phyloP scores from a whole-genome alignment of 2,329 filamentous ascomycete genomes.

The Grosmannia serpens region DNA sequence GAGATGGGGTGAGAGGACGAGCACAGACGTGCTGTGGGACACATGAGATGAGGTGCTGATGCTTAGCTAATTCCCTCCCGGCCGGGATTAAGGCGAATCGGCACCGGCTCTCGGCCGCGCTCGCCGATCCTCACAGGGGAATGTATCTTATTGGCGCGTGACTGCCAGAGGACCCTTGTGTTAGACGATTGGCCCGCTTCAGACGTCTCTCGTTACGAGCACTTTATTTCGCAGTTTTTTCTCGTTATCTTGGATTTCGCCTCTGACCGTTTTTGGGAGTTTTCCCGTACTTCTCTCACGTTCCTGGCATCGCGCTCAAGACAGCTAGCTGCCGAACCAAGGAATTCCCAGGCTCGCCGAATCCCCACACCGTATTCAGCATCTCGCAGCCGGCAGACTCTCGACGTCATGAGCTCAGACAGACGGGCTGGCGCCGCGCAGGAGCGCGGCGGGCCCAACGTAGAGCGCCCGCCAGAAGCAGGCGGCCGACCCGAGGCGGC shows the following conservation, averaged over 20 bases:
- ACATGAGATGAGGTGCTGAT: not conserved
- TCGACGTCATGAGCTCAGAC: too few species aligned
- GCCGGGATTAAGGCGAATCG: not conserved
- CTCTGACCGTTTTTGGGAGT: not conserved
- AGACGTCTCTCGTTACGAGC: not conserved
- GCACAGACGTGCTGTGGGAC: too few species aligned
- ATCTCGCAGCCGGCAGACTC: too few species aligned
- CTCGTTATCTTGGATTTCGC: not conserved
- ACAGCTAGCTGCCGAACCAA: too few species aligned
- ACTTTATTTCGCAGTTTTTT: not conserved
- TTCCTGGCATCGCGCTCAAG: too few species aligned
- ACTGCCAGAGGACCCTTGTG: not conserved
- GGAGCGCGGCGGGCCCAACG: not conserved
- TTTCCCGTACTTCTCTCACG: not conserved
- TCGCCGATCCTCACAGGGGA: not conserved
- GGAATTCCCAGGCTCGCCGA: too few species aligned
- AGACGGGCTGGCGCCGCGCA: not conserved
- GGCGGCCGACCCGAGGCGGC: not conserved
- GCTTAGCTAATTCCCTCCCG: not conserved
- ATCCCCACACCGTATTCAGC: too few species aligned
- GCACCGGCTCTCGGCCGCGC: not conserved
- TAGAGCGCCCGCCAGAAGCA: too few species aligned
- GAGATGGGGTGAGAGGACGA: not conserved
- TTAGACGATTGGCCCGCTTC: not conserved
- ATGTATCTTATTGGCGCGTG: not conserved